Evolutionary conservation across 2,329 filamentous ascomycete species (phyloP).

Genomic region (Amauroascus verrucosus): DNA sequence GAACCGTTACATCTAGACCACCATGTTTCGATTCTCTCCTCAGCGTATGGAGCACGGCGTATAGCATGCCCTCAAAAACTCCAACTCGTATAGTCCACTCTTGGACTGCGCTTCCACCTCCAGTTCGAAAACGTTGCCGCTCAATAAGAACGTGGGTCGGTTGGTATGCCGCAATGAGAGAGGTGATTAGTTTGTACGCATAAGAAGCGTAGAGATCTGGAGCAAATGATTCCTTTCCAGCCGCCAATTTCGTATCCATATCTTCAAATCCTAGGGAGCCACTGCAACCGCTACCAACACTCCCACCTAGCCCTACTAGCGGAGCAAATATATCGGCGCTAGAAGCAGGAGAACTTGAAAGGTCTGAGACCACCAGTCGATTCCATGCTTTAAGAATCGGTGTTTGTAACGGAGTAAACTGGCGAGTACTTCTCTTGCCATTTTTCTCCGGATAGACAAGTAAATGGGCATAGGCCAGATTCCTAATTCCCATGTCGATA

Average conservation of each 20-base stretch:
- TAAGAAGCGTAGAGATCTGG: constrained; percentile 45
- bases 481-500: constrained; percentile 76
- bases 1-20: constrained; percentile 34
- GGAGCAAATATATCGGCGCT: not conserved
- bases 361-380: constrained; percentile 28
- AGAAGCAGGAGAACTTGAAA: constrained; percentile 7
- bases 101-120: constrained; percentile 53
- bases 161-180: constrained; percentile 40
- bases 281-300: not conserved
- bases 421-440: constrained; percentile 4
- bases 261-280: not conserved
- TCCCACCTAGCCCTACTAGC: not conserved
- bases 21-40: constrained; percentile 30
- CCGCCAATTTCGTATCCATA: not conserved
- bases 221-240: constrained; percentile 40
- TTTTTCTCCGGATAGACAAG: constrained; percentile 23
- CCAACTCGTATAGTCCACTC: constrained; percentile 81
- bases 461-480: constrained; percentile 64
- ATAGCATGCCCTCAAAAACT: constrained; percentile 70
- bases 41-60: constrained; percentile 56
- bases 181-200: constrained; percentile 47
- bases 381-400: constrained; percentile 35
- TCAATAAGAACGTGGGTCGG: constrained; percentile 65
- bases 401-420: not conserved
- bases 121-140: constrained; percentile 53